phyloP scores from a whole-genome alignment of 441 rosid genomes.

The Populus hybrid region DNA sequence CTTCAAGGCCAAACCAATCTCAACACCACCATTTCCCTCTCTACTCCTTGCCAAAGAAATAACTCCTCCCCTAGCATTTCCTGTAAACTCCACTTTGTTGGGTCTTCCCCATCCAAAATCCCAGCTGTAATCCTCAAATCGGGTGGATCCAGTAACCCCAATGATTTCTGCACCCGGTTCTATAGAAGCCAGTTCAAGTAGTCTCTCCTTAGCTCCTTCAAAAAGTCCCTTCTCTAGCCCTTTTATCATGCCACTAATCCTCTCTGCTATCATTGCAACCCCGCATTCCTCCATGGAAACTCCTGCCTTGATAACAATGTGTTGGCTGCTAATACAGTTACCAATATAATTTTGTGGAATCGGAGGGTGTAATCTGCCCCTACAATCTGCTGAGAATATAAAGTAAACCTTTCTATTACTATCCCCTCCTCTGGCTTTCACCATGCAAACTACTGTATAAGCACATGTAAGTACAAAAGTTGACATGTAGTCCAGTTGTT shows the following conservation, averaged over 20 bases:
- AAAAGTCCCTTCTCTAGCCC: background rate
- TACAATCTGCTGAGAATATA: background rate
- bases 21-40: background rate
- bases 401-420: background rate
- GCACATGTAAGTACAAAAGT: background rate
- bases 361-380: background rate
- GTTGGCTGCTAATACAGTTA: background rate
- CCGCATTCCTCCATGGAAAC: background rate
- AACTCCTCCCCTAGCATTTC: background rate
- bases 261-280: background rate
- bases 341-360: background rate
- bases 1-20: background rate
- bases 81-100: background rate
- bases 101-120: slow-evolving; percentile 3
- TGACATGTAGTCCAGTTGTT: background rate
- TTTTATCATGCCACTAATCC: background rate
- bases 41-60: background rate
- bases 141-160: background rate
- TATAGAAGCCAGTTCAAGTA: too few relatives aligned
- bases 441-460: background rate
- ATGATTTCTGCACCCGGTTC: background rate
- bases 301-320: background rate
- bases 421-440: background rate
- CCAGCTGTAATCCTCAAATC: background rate
- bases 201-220: background rate